Conservation (phyloP, 805 yeast genomes). For the Metschnikowia proteae region DNA sequence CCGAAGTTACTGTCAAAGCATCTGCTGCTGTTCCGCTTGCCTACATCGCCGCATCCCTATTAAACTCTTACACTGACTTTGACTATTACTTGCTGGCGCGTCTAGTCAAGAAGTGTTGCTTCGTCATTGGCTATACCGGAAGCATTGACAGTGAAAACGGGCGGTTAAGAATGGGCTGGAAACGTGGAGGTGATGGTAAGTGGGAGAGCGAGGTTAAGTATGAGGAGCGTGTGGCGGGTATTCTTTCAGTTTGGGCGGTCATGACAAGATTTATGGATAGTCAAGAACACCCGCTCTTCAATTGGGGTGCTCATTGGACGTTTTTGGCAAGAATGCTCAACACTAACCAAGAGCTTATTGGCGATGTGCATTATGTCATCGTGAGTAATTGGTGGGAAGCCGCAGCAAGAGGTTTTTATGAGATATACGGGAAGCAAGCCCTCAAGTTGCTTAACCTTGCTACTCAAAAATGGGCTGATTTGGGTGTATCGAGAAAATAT, state of each 20-base stretch:
- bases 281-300: slow-evolving; percentile 27
- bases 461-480: slow-evolving; percentile 50
- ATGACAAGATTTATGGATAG: slow-evolving; percentile 47
- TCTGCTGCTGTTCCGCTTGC: slow-evolving; percentile 79
- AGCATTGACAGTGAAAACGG: slow-evolving; percentile 78
- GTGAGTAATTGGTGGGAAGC: slow-evolving; percentile 93
- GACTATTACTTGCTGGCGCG: slow-evolving; percentile 66
- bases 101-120: slow-evolving; percentile 87
- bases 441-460: slow-evolving; percentile 51
- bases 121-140: slow-evolving; percentile 77
- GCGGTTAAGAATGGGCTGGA: slow-evolving; percentile 84
- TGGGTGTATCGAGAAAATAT: slow-evolving; percentile 47
- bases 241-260: slow-evolving; percentile 73
- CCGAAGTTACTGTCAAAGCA: slow-evolving; percentile 80
- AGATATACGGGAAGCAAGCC: slow-evolving; percentile 67
- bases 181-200: slow-evolving; percentile 44
- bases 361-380: slow-evolving; percentile 67
- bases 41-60: slow-evolving; percentile 51
- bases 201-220: slow-evolving; percentile 67
- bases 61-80: slow-evolving; percentile 48
- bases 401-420: slow-evolving; percentile 52
- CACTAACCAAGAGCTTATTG: slow-evolving; percentile 43
- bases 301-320: slow-evolving; percentile 52
- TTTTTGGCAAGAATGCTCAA: slow-evolving; percentile 72
- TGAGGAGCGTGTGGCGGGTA: slow-evolving; percentile 85